phyloP scores from a whole-genome alignment of 1,139 yeast genomes.

The Eremothecium gossypii region DNA sequence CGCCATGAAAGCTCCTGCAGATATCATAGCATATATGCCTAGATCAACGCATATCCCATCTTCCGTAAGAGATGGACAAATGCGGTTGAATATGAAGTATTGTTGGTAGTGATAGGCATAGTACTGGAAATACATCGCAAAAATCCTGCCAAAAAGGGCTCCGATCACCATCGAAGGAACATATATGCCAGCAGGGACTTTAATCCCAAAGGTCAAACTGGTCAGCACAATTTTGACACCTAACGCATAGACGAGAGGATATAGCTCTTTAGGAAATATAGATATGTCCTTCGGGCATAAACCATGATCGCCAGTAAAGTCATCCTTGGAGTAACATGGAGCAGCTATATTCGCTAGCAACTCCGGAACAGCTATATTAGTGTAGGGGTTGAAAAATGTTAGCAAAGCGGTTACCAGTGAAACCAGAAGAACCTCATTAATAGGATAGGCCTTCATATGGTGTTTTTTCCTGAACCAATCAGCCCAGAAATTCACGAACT shows the following conservation, averaged over 20 bases:
- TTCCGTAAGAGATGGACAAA: conserved; percentile 15
- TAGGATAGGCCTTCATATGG: conserved; percentile 36
- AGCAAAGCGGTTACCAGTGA: conserved; percentile 42
- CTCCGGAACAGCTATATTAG: conserved; percentile 47
- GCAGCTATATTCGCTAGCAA: conserved; percentile 45
- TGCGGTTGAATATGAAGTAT: neutral
- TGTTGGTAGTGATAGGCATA: conserved; percentile 20
- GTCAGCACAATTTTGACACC: conserved; percentile 41
- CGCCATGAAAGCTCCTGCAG: conserved; percentile 63
- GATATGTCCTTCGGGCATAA: conserved; percentile 37
- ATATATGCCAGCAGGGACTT: conserved; percentile 58
- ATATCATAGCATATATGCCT: conserved; percentile 58
- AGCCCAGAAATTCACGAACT: conserved; percentile 44
- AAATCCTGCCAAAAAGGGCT: conserved; percentile 51
- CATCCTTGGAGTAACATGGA: conserved; percentile 34
- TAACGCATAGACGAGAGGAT: conserved; percentile 37
- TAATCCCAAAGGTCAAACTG: conserved; percentile 49
- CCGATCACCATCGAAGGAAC: conserved; percentile 66
- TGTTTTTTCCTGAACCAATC: conserved; percentile 33
- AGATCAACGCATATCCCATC: conserved; percentile 36
- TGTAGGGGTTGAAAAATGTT: conserved; percentile 45
- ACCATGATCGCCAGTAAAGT: conserved; percentile 25
- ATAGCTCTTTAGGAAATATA: conserved; percentile 33
- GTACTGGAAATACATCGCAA: conserved; percentile 43
- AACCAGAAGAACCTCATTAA: conserved; percentile 41